These are phyloP conservation scores for Fusarium sarcochroum DNA, from an alignment of 2,329 filamentous ascomycete genomes.

Conservation along the genomic window DNA sequence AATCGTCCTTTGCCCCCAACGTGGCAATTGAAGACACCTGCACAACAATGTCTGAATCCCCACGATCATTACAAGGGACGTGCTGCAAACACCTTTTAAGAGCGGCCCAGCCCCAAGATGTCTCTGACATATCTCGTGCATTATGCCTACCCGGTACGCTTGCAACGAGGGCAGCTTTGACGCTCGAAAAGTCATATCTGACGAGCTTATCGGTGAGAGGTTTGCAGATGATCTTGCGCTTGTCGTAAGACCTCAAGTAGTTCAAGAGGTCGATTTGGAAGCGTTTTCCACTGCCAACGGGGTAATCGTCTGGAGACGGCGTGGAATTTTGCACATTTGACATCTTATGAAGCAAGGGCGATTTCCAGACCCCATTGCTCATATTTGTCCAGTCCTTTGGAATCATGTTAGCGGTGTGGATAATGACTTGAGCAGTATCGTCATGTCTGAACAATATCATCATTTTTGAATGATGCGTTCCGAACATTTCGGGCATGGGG, in stretches of 20 bases:
- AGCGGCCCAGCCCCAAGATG: constrained; percentile 83
- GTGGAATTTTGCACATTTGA: constrained; percentile 24
- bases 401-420: constrained; percentile 96
- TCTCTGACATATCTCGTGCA: constrained; percentile 61
- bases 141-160: constrained; percentile 81
- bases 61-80: constrained; percentile 61
- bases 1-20: constrained; percentile 77
- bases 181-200: constrained; percentile 76
- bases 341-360: constrained; percentile 74
- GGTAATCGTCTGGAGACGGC: constrained; percentile 14
- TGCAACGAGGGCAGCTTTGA: constrained; percentile 81
- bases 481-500: constrained; percentile 86
- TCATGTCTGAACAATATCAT: constrained; percentile 85
- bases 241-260: constrained; percentile 80
- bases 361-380: constrained; percentile 87
- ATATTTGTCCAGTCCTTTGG: constrained; percentile 87
- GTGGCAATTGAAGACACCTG: constrained; percentile 89
- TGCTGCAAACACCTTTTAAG: constrained; percentile 71
- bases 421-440: constrained; percentile 81
- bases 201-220: constrained; percentile 70
- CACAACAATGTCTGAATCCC: constrained; percentile 65
- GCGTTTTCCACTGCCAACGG: constrained; percentile 71
- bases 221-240: constrained; percentile 65
- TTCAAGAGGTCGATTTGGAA: constrained; percentile 83
- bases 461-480: constrained; percentile 91